These are phyloP conservation scores for Hyaloscypha hepaticicola DNA, from an alignment of 495 filamentous ascomycete species.

Conservation along the genomic window DNA sequence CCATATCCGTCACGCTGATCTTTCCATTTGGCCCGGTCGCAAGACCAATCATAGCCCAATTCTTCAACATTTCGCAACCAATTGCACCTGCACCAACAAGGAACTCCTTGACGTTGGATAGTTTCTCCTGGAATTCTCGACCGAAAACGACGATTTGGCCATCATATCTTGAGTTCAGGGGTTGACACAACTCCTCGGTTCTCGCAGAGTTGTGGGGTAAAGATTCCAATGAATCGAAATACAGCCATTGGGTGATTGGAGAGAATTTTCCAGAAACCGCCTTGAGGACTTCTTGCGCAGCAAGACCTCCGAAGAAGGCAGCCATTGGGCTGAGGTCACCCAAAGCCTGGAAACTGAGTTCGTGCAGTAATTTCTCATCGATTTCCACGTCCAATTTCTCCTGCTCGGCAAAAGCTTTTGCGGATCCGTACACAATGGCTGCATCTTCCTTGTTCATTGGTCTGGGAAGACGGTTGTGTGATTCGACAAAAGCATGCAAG, in stretches of 20 bases:
- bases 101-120: constrained; percentile 86
- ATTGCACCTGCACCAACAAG: constrained; percentile 97
- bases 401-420: constrained; percentile 66
- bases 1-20: constrained; percentile 94
- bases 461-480: constrained; percentile 70
- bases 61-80: constrained; percentile 98
- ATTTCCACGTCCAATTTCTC: constrained; percentile 74
- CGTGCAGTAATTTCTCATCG: constrained; percentile 88
- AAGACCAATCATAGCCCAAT: constrained; percentile 98
- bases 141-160: constrained; percentile 98
- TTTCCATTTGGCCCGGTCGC: constrained; percentile 84
- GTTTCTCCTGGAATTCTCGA: constrained; percentile 88
- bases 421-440: constrained; percentile 66
- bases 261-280: constrained; percentile 97
- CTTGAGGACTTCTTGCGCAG: constrained; percentile 95
- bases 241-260: constrained; percentile 89
- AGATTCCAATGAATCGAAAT: constrained; percentile 96
- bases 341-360: constrained; percentile 92
- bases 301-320: constrained; percentile 92
- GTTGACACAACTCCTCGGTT: constrained; percentile 85
- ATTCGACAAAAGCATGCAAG: constrained; percentile 76
- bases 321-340: constrained; percentile 91
- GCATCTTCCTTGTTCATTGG: constrained; percentile 87
- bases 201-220: constrained; percentile 71
- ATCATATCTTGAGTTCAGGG: constrained; percentile 81